Conservation (phyloP, 2,329 filamentous ascomycete species). For the Tolypocladium paradoxum region DNA sequence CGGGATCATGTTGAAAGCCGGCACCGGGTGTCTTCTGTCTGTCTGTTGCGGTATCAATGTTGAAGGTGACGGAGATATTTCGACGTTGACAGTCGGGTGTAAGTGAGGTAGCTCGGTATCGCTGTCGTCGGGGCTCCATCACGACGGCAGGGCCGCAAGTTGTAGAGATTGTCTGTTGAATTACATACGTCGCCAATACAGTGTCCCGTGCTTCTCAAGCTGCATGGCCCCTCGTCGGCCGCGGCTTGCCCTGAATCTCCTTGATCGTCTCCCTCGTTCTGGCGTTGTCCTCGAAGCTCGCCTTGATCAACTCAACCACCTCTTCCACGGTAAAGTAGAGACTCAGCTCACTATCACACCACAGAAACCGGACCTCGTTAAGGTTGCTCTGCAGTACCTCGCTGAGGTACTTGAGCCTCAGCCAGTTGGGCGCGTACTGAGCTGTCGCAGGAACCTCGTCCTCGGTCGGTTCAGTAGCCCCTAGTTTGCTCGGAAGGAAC, state of each 20-base stretch:
- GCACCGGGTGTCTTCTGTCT: background rate
- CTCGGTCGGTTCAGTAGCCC: slow-evolving; percentile 12
- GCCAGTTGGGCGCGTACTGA: slow-evolving; percentile 51
- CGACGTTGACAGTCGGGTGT: background rate
- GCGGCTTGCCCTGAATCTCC: slow-evolving; percentile 44
- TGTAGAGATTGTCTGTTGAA: background rate
- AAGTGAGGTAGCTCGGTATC: background rate
- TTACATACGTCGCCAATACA: background rate
- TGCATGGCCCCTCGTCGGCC: slow-evolving; percentile 19
- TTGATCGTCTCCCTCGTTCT: slow-evolving; percentile 46
- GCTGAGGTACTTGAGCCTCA: slow-evolving; percentile 52
- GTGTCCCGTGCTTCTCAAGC: background rate
- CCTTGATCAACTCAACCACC: slow-evolving; percentile 49
- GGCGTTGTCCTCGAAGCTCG: slow-evolving; percentile 54
- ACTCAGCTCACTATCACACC: slow-evolving; percentile 56
- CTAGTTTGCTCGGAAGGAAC: slow-evolving; percentile 37
- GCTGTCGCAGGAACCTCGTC: slow-evolving; percentile 43
- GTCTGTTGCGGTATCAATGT: background rate
- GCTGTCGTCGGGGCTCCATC: background rate
- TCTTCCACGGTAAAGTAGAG: slow-evolving; percentile 51
- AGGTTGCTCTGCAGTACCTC: slow-evolving; percentile 58
- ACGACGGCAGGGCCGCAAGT: background rate
- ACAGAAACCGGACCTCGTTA: slow-evolving; percentile 50
- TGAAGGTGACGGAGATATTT: background rate
- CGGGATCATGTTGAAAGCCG: too few relatives aligned